These are phyloP conservation scores for Wolfiporia cocos DNA, from an alignment of 1,284 basidiomycete genomes.

Conservation along the genomic window DNA sequence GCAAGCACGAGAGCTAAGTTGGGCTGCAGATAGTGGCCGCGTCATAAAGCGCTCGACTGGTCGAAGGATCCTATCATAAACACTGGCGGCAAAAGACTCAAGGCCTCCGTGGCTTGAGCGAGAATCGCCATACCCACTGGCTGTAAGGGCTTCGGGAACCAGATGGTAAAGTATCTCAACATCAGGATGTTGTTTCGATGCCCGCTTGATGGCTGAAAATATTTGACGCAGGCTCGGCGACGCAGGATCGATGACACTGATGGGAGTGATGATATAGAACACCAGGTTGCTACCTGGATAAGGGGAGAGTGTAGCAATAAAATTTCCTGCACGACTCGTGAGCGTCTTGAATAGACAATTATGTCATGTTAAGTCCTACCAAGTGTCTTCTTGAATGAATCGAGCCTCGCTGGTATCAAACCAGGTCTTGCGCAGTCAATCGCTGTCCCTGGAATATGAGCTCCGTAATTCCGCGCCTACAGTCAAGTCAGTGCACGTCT, in stretches of 20 bases:
- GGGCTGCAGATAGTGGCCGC: constrained; percentile 38
- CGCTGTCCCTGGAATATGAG: constrained; percentile 44
- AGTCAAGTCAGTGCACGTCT: not conserved
- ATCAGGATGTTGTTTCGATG: constrained; percentile 39
- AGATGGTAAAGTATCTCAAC: constrained; percentile 56
- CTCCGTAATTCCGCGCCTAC: constrained; percentile 58
- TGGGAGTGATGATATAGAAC: constrained; percentile 63
- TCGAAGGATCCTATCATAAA: constrained; percentile 66
- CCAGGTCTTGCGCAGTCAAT: constrained; percentile 42
- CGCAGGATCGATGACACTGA: constrained; percentile 48
- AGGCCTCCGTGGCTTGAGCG: constrained; percentile 33
- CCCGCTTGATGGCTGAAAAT: constrained; percentile 51
- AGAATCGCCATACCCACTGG: constrained; percentile 34
- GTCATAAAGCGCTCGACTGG: constrained; percentile 56
- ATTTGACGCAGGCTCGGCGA: constrained; percentile 61
- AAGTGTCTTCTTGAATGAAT: constrained; percentile 59
- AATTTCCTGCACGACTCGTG: constrained; percentile 27
- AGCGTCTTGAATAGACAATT: too few species aligned
- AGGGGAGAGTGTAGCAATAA: constrained; percentile 40
- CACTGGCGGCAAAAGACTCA: constrained; percentile 45
- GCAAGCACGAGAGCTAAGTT: constrained; percentile 33
- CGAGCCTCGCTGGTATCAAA: constrained; percentile 54
- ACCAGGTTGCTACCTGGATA: constrained; percentile 47
- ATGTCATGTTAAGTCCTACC: too few species aligned
- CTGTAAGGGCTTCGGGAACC: constrained; percentile 56